phyloP scores from a whole-genome alignment of 495 filamentous ascomycete genomes.

The Annulohypoxylon moriforme region DNA sequence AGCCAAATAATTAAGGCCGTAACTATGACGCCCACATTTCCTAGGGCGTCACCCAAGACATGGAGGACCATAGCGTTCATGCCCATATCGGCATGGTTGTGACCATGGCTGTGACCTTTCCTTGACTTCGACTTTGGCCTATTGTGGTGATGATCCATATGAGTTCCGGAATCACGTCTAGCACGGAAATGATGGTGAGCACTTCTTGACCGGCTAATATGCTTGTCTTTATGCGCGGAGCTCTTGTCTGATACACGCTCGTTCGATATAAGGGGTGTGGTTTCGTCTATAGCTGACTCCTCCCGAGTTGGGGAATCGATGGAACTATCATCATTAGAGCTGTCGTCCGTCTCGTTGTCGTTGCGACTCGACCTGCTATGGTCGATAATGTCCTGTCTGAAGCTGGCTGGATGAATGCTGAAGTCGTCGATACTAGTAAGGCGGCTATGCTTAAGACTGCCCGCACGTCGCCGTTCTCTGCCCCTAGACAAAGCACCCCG shows the following conservation, averaged over 20 bases:
- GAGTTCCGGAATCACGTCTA: slow-evolving; percentile 59
- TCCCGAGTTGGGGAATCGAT: slow-evolving; percentile 62
- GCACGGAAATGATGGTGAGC: slow-evolving; percentile 28
- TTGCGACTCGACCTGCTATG: slow-evolving; percentile 68
- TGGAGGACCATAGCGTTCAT: slow-evolving; percentile 98
- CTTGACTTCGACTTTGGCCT: slow-evolving; percentile 71
- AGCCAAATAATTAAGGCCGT: slow-evolving; percentile 94
- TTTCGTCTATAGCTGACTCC: slow-evolving; percentile 59
- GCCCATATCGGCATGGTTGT: slow-evolving; percentile 89
- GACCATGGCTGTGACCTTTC: slow-evolving; percentile 69
- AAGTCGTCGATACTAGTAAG: slow-evolving; percentile 75
- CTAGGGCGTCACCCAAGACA: slow-evolving; percentile 94
- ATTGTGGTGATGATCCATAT: slow-evolving; percentile 81
- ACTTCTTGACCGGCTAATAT: slow-evolving; percentile 33
- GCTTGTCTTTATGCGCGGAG: slow-evolving; percentile 24
- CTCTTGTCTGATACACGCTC: slow-evolving; percentile 44
- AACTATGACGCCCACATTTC: slow-evolving; percentile 96
- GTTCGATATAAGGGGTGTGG: slow-evolving; percentile 54
- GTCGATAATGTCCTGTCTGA: slow-evolving; percentile 90
- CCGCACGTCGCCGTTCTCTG: slow-evolving; percentile 65
- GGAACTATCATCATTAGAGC: slow-evolving; percentile 62
- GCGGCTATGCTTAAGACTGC: slow-evolving; percentile 61
- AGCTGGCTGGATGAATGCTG: slow-evolving; percentile 86
- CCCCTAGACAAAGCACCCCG: slow-evolving; percentile 50
- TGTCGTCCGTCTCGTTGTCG: slow-evolving; percentile 59